Percentiles rank a stretch among this genome's conserved stretches.
Conservation (phyloP, 768 basidiomycete species). For the Bullera alba region DNA sequence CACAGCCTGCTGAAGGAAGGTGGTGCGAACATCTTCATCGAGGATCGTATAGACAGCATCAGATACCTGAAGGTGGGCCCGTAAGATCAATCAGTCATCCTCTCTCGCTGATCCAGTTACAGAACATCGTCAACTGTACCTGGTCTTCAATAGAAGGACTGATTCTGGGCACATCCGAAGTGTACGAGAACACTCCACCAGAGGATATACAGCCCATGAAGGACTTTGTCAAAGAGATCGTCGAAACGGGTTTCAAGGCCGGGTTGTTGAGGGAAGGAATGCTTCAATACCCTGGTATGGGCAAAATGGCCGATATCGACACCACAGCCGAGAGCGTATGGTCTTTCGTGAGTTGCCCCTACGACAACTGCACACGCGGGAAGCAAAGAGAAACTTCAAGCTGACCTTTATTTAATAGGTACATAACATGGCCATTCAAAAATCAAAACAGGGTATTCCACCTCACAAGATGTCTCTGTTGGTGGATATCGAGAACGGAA, state of each 20-base stretch:
- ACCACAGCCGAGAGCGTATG: constrained; percentile 13
- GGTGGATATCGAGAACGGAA: constrained; percentile 35
- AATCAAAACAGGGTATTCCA: constrained; percentile 2
- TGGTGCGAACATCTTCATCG: constrained; percentile 16
- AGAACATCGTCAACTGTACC: constrained; percentile 41
- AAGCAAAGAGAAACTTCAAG: no score
- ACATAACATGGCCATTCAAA: neutral
- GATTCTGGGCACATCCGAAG: constrained; percentile 19
- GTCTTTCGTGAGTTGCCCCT: constrained; percentile 13
- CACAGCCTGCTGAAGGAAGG: constrained; percentile 20
- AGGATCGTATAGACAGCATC: constrained; percentile 22
- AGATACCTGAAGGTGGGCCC: constrained; percentile 24
- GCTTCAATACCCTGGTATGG: constrained; percentile 20
- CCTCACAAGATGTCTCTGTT: constrained; percentile 34
- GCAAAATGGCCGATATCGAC: constrained; percentile 10
- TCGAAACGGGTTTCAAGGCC: constrained; percentile 28
- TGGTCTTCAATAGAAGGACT: constrained; percentile 37
- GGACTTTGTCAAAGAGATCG: constrained; percentile 30
- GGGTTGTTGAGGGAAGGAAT: constrained; percentile 29
- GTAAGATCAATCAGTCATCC: neutral
- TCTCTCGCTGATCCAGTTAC: neutral
- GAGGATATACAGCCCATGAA: constrained; percentile 13
- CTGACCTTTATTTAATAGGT: neutral
- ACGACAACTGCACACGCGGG: neutral
- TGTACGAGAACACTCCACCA: constrained; percentile 8